Percentiles rank a stretch among this genome's conserved stretches.
Evolutionary conservation across 106 monocot species (phyloP).

Genomic region (Iris macrosiphon): DNA sequence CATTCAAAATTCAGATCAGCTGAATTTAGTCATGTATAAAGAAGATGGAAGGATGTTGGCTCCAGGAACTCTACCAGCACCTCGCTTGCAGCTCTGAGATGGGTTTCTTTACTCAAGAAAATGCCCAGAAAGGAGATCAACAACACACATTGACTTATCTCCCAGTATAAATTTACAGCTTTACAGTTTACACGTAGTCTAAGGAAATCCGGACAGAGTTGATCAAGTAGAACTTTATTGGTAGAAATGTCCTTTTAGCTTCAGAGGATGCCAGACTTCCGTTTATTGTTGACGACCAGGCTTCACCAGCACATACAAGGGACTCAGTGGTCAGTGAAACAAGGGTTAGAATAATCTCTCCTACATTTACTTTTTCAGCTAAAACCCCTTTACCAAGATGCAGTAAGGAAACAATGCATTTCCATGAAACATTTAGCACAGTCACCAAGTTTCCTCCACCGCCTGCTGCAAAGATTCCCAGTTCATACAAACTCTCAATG

Average conservation of each 20-base stretch:
- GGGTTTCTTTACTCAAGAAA: slow-evolving; percentile 45
- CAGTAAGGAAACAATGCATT: slow-evolving; percentile 80
- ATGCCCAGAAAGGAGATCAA: slow-evolving; percentile 49
- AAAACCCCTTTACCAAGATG: slow-evolving; percentile 67
- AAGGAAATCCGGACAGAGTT: slow-evolving; percentile 87
- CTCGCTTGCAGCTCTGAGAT: slow-evolving; percentile 71
- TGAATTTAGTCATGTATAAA: slow-evolving; percentile 58
- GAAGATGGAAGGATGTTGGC: slow-evolving; percentile 73
- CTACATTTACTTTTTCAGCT: slow-evolving; percentile 50
- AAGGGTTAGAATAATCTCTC: slow-evolving; percentile 62
- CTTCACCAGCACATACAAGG: slow-evolving; percentile 51
- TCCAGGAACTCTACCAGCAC: slow-evolving; percentile 63
- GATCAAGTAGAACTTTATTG: slow-evolving; percentile 89
- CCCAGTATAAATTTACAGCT: slow-evolving; percentile 36
- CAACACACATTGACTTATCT: slow-evolving; percentile 48
- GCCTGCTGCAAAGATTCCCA: slow-evolving; percentile 75
- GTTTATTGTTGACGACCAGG: slow-evolving; percentile 31
- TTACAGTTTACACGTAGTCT: slow-evolving; percentile 64
- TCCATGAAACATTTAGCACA: slow-evolving; percentile 89
- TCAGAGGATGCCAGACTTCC: slow-evolving; percentile 33
- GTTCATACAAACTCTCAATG: slow-evolving; percentile 50
- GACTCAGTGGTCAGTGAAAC: slow-evolving; percentile 60
- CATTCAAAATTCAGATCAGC: slow-evolving; percentile 29
- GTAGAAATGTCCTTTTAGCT: slow-evolving; percentile 83
- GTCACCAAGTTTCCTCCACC: slow-evolving; percentile 80